A percentile compares a stretch with the other conserved stretches of the same genome.
These are phyloP conservation scores for Cladosporium sp. DNA, from an alignment of 2,329 filamentous ascomycete genomes.

Conservation along the genomic window DNA sequence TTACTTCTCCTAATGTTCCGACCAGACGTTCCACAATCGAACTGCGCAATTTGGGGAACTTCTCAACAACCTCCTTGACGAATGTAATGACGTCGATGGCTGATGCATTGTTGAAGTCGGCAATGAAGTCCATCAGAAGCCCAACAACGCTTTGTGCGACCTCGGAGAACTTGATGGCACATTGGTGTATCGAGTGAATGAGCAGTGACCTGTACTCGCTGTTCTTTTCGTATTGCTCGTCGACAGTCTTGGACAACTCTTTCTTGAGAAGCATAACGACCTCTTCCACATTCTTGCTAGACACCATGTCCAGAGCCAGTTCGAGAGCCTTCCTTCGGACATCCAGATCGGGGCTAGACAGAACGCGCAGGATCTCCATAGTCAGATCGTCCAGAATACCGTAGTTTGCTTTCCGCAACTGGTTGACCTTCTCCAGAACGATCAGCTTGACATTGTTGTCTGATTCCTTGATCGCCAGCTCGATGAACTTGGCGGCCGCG, in stretches of 20 bases:
- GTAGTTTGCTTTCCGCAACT: slow-evolving; percentile 80
- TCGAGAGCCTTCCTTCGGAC: slow-evolving; percentile 86
- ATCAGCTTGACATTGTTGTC: slow-evolving; percentile 99
- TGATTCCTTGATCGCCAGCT: slow-evolving; percentile 92
- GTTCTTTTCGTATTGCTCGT: slow-evolving; percentile 99
- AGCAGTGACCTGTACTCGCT: slow-evolving; percentile 89
- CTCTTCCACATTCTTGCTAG: slow-evolving; percentile 97
- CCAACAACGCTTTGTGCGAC: slow-evolving; percentile 95
- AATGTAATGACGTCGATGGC: slow-evolving; percentile 98
- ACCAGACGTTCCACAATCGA: slow-evolving; percentile 87
- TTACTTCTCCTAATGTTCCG: slow-evolving; percentile 84
- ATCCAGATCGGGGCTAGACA: slow-evolving; percentile 93
- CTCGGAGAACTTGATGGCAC: slow-evolving; percentile 98
- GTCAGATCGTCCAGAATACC: slow-evolving; percentile 88
- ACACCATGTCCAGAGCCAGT: slow-evolving; percentile 95
- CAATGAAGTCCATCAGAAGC: slow-evolving; percentile 97
- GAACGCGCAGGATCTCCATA: slow-evolving; percentile 93
- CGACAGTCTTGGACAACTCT: slow-evolving; percentile 93
- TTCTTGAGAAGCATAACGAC: slow-evolving; percentile 96
- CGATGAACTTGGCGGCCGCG: slow-evolving; percentile 91
- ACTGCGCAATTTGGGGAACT: slow-evolving; percentile 83
- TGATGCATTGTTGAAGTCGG: slow-evolving; percentile 94
- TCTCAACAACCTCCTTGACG: slow-evolving; percentile 98
- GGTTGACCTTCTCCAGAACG: slow-evolving; percentile 88
- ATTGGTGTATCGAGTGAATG: slow-evolving; percentile 96